Evolutionary conservation across 192 early-diverging fungal species (phyloP).

Genomic region (Coemansia sp.): DNA sequence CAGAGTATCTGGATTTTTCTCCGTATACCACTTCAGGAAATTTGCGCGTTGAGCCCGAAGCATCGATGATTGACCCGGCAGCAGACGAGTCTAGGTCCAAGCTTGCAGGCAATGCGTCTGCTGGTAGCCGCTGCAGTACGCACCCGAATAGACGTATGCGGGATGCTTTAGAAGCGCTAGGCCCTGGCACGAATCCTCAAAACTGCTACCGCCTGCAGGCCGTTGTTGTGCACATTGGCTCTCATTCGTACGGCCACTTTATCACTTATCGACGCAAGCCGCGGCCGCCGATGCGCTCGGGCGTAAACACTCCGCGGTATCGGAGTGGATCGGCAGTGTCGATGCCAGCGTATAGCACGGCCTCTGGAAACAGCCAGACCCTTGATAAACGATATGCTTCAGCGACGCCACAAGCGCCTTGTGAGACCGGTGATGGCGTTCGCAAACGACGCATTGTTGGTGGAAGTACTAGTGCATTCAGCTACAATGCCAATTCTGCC

Average conservation of each 20-base stretch:
- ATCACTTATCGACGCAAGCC: conserved; percentile 77
- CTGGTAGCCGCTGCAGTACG: not conserved
- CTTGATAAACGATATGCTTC: conserved; percentile 30
- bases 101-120: not conserved
- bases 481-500: not conserved
- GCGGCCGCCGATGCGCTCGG: conserved; percentile 38
- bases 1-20: conserved; percentile 73
- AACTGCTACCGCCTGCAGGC: conserved; percentile 75
- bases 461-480: conserved; percentile 14
- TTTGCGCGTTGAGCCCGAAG: conserved; percentile 57
- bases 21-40: conserved; percentile 67
- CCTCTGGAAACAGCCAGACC: conserved; percentile 5
- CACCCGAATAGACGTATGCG: conserved; percentile 23
- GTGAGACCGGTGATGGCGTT: conserved; percentile 23
- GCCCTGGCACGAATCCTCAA: conserved; percentile 26
- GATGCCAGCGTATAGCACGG: conserved; percentile 11
- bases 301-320: conserved; percentile 50
- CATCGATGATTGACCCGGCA: conserved; percentile 53
- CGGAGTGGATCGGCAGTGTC: conserved; percentile 34
- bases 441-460: conserved; percentile 45
- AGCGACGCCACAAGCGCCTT: conserved; percentile 11
- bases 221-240: conserved; percentile 88
- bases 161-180: conserved; percentile 41
- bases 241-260: conserved; percentile 93
- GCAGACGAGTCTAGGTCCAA: not conserved